Conservation (phyloP, 768 basidiomycete species). For the Daedaleopsis nitida region DNA sequence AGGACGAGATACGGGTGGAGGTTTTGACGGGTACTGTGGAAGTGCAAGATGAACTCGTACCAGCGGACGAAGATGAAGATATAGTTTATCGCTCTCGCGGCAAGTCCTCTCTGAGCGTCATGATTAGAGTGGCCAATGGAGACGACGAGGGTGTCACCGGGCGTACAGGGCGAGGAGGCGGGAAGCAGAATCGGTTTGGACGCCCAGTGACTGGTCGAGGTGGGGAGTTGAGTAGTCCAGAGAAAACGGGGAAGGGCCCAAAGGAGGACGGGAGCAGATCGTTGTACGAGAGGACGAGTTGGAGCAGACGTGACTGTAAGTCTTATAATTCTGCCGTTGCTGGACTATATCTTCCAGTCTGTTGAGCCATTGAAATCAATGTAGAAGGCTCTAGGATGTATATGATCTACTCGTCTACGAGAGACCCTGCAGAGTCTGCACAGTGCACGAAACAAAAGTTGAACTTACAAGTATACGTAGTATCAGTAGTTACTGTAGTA, state of each 20-base stretch:
- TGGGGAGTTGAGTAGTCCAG: neutral
- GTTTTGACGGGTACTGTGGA: slow-evolving; percentile 70
- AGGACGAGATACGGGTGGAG: slow-evolving; percentile 62
- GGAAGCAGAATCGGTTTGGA: slow-evolving; percentile 8
- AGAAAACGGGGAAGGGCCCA: neutral
- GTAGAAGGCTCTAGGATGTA: too few relatives aligned
- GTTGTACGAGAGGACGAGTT: slow-evolving; percentile 24
- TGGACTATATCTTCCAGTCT: neutral
- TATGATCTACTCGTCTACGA: too few relatives aligned
- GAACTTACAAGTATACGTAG: too few relatives aligned
- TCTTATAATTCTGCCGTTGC: neutral
- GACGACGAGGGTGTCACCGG: slow-evolving; percentile 41
- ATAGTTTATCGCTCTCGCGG: slow-evolving; percentile 61
- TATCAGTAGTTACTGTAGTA: too few relatives aligned
- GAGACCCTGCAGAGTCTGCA: too few relatives aligned
- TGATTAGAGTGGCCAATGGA: slow-evolving; percentile 65
- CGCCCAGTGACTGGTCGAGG: neutral
- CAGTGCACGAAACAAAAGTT: too few relatives aligned
- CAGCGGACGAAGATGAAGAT: slow-evolving; percentile 73
- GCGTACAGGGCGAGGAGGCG: slow-evolving; percentile 3
- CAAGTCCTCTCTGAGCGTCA: slow-evolving; percentile 68
- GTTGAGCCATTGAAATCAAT: neutral
- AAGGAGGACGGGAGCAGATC: slow-evolving; percentile 6
- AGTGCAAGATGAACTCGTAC: slow-evolving; percentile 78
- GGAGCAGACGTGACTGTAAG: slow-evolving; percentile 11